Evolutionary conservation across 495 filamentous ascomycete genomes (phyloP).

Genomic region (Talaromyces adpressus): DNA sequence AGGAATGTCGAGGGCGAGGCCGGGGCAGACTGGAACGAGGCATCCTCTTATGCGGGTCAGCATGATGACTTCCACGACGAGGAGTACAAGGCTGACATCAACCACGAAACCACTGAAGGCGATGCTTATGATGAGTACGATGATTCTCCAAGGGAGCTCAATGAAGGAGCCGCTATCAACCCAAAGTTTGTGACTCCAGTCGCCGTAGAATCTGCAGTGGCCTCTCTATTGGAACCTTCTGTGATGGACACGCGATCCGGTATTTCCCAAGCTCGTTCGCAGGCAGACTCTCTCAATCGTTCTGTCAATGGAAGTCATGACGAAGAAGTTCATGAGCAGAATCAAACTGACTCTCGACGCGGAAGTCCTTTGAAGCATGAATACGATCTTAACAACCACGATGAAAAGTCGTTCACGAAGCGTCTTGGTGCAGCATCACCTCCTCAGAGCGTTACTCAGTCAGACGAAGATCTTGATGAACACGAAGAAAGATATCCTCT

Average conservation of each 20-base stretch:
- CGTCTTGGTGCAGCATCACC: constrained; percentile 54
- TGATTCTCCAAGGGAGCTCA: constrained; percentile 51
- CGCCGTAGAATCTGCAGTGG: constrained; percentile 82
- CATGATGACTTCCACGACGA: constrained; percentile 42
- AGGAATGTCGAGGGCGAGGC: not conserved
- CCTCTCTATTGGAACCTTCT: constrained; percentile 76
- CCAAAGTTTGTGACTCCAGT: constrained; percentile 63
- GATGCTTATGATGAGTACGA: constrained; percentile 46
- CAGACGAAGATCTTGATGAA: constrained; percentile 47
- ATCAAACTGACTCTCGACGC: constrained; percentile 15
- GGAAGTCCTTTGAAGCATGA: constrained; percentile 41
- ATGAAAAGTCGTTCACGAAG: constrained; percentile 38
- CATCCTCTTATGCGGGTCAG: constrained; percentile 19
- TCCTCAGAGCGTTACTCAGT: constrained; percentile 67
- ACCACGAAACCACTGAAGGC: constrained; percentile 21
- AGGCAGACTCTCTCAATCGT: constrained; percentile 25
- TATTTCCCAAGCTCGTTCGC: constrained; percentile 27
- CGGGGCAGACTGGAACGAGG: constrained; percentile 42
- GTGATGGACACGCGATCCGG: constrained; percentile 37
- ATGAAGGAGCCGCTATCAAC: constrained; percentile 57
- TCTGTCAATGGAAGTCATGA: constrained; percentile 16
- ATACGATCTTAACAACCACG: constrained; percentile 31
- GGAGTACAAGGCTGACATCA: constrained; percentile 34
- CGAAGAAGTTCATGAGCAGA: constrained; percentile 11
- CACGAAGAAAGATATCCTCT: constrained; percentile 45